Evolutionary conservation across 2,329 filamentous ascomycete species (phyloP).

Genomic region (Byssothecium circinans): DNA sequence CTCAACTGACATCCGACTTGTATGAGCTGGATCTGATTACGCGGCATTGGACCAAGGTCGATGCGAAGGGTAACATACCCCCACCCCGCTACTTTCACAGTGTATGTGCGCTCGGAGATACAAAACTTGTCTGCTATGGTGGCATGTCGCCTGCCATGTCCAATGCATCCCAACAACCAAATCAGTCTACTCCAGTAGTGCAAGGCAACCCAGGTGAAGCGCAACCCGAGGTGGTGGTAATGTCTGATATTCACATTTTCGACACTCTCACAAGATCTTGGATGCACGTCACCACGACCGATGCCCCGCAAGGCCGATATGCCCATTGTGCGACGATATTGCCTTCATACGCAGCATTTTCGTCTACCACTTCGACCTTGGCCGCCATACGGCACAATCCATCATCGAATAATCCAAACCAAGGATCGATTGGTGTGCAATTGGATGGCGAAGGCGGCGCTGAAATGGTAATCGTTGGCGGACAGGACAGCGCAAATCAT

Average conservation of each 20-base stretch:
- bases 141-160: constrained; percentile 99
- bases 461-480: constrained; percentile 96
- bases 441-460: constrained; percentile 90
- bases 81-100: constrained; percentile 96
- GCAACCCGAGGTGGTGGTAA: constrained; percentile 87
- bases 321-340: constrained; percentile 94
- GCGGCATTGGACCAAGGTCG: constrained; percentile 90
- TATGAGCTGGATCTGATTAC: constrained; percentile 92
- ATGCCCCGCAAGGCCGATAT: constrained; percentile 89
- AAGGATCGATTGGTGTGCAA: constrained; percentile 82
- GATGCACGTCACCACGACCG: constrained; percentile 78
- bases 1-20: constrained; percentile 83
- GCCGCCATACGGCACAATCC: constrained; percentile 91
- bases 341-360: constrained; percentile 83
- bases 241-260: constrained; percentile 97
- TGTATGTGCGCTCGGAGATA: constrained; percentile 88
- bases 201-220: constrained; percentile 56
- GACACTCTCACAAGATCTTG: constrained; percentile 81
- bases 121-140: constrained; percentile 95
- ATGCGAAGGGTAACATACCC: constrained; percentile 80
- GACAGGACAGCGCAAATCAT: constrained; percentile 95
- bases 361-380: constrained; percentile 78
- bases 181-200: constrained; percentile 39
- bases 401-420: constrained; percentile 77
- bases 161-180: constrained; percentile 59